phyloP scores from a whole-genome alignment of 2,329 filamentous ascomycete genomes.

The Colletotrichum chrysophilum region DNA sequence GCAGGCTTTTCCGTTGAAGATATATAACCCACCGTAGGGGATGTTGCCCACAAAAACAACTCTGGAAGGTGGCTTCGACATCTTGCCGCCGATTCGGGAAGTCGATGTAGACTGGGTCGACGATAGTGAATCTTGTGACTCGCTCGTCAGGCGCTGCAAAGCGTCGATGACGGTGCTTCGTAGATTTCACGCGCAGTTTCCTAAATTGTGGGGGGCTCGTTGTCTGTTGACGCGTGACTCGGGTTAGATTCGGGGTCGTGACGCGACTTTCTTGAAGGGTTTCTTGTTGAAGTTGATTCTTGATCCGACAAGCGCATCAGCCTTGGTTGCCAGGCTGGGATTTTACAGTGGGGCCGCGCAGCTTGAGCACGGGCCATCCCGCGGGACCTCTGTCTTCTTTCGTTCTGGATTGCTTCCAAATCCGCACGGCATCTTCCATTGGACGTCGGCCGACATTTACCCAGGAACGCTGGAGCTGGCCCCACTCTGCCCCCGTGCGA shows the following conservation, averaged over 20 bases:
- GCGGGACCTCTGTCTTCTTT: background rate
- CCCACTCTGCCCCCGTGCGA: constrained; percentile 1
- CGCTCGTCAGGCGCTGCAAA: background rate
- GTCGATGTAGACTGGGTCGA: background rate
- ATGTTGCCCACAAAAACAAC: constrained; percentile 89
- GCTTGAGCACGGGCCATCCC: constrained; percentile 14
- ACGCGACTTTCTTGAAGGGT: background rate
- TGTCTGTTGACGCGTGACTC: background rate
- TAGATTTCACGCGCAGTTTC: background rate
- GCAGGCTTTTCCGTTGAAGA: background rate
- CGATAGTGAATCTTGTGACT: background rate
- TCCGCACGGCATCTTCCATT: constrained; percentile 12
- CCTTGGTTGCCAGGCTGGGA: constrained; percentile 19
- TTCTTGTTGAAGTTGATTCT: background rate
- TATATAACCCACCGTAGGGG: constrained; percentile 68
- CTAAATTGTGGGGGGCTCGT: background rate
- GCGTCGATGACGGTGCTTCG: background rate
- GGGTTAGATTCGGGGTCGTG: background rate
- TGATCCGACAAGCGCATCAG: background rate
- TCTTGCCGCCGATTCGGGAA: constrained; percentile 42
- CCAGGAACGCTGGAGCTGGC: background rate
- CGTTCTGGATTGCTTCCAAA: background rate
- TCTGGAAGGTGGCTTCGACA: constrained; percentile 78
- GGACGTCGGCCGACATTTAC: constrained; percentile 10
- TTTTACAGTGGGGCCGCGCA: constrained; percentile 15